Evolutionary conservation across 1,284 basidiomycete species (phyloP).

Genomic region (Cutaneotrichosporon mucoides): DNA sequence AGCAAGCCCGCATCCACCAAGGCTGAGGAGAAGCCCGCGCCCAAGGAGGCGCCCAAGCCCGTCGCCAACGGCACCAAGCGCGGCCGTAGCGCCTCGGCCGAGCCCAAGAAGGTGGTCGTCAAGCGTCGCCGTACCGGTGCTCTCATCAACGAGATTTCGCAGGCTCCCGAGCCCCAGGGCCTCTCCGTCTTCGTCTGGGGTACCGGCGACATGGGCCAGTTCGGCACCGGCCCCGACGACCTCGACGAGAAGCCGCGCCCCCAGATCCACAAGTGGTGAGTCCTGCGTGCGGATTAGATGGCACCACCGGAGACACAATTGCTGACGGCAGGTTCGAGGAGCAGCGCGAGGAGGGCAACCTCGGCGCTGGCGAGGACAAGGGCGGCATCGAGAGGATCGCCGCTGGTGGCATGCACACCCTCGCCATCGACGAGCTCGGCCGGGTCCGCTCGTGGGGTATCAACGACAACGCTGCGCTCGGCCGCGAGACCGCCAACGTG

Average conservation of each 20-base stretch:
- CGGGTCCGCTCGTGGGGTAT: conserved; percentile 81
- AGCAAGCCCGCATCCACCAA: conserved; percentile 2
- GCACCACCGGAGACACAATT: neutral
- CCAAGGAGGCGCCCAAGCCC: conserved; percentile 5
- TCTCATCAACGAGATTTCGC: conserved; percentile 30
- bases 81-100: neutral
- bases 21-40: conserved; percentile 6
- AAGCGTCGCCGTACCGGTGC: conserved; percentile 17
- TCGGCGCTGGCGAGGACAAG: conserved; percentile 51
- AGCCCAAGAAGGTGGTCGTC: conserved; percentile 6
- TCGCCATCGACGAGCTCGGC: conserved; percentile 78
- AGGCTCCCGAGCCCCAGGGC: conserved; percentile 12
- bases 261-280: conserved; percentile 56
- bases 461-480: conserved; percentile 88
- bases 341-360: conserved; percentile 43
- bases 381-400: conserved; percentile 68
- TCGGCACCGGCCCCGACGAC: conserved; percentile 69
- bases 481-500: conserved; percentile 69
- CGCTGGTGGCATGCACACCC: conserved; percentile 77
- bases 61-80: conserved; percentile 5
- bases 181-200: conserved; percentile 71
- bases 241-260: conserved; percentile 68
- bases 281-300: neutral
- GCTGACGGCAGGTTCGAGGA: conserved; percentile 44
- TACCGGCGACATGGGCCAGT: conserved; percentile 78